Base-by-base conservation (phyloP, 768 basidiomycete genomes). In the Scleroderma bovista region DNA sequence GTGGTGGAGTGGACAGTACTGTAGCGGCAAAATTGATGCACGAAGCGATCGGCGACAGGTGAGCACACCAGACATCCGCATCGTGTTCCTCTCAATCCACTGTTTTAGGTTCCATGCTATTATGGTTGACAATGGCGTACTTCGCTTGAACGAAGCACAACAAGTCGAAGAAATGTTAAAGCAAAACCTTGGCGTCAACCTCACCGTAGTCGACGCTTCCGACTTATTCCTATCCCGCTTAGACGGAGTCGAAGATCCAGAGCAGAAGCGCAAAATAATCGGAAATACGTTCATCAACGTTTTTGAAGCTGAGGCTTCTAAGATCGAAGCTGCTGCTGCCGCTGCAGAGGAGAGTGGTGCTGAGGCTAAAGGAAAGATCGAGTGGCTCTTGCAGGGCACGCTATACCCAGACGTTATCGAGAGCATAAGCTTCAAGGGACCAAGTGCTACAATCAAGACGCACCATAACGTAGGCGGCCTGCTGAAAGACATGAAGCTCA, bases 11-110 rank as follows among this genome's bases (percentile, higher is more conserved):
- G 43, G 96, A 98, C 66, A 95, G 93, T 56, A 93, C 93, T 0
- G 96, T 99, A 15, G 96, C 96, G 4, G 96, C 96, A 38, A 98
- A 97, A 70, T 77, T 99, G 53, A 99, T 99, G 96, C 94, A 98
- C 58, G 94, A 97, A 73, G 96, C 96, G 23, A 98, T 99, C 60
- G 96, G 96, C 24, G 93, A 97, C 66, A 80, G 95, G 92, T 90
- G 62, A 38, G 74, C 57, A 11, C 22, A 17, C 36, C 15, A 24
- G 39, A 20, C 39, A 17, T 13, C 22, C 46, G 51, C 22, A 32
- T 23, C 33, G 33, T 10, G 33, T 52, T 26, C 19, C 47, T 39
- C 24, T 39, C 22, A 42, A 45, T 10, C 41, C 34, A 7, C 8
- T 60, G 1, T 11, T 29, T 13, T 26, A 95, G 94, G 52, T 99